A percentile compares a stretch with the other conserved stretches of the same genome.
Evolutionary conservation across 768 basidiomycete genomes (phyloP).

Genomic region (Leccinum truebloodii): DNA sequence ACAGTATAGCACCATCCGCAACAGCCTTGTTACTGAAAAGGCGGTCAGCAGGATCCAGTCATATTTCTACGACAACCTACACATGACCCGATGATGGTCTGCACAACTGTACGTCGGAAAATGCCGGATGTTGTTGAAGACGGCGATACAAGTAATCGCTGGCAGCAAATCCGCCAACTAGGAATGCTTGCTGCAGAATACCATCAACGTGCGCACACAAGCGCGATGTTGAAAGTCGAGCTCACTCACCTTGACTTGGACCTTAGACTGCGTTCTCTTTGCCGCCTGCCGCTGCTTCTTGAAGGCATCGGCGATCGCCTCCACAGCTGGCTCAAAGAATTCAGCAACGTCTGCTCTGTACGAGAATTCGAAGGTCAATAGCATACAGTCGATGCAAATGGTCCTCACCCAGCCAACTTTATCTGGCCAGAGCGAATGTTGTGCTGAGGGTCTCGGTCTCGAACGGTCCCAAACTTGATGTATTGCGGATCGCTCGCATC

Average conservation of each 20-base stretch:
- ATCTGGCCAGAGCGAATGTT: slow-evolving; percentile 39
- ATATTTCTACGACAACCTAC: slow-evolving; percentile 28
- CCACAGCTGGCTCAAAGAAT: slow-evolving; percentile 46
- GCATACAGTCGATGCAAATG: neutral
- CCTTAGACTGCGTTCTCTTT: slow-evolving; percentile 11
- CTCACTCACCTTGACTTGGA: slow-evolving; percentile 28
- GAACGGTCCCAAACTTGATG: slow-evolving; percentile 39
- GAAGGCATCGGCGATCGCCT: slow-evolving; percentile 37
- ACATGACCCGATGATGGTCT: slow-evolving; percentile 47
- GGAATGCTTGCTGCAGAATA: slow-evolving; percentile 34
- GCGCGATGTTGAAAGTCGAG: neutral
- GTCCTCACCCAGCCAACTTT: slow-evolving; percentile 37
- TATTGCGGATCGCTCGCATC: slow-evolving; percentile 36
- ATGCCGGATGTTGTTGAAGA: slow-evolving; percentile 39
- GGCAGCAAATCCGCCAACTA: slow-evolving; percentile 54
- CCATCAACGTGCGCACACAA: neutral
- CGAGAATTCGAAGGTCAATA: neutral
- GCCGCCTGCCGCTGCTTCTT: slow-evolving; percentile 25
- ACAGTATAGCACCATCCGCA: slow-evolving; percentile 47
- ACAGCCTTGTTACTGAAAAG: slow-evolving; percentile 44
- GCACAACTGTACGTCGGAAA: slow-evolving; percentile 40
- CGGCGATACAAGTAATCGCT: slow-evolving; percentile 46
- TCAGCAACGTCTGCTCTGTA: slow-evolving; percentile 36
- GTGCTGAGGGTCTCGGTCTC: slow-evolving; percentile 34
- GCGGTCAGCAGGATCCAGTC: neutral